phyloP scores from a whole-genome alignment of 768 basidiomycete genomes.

The Panellus pusillus region DNA sequence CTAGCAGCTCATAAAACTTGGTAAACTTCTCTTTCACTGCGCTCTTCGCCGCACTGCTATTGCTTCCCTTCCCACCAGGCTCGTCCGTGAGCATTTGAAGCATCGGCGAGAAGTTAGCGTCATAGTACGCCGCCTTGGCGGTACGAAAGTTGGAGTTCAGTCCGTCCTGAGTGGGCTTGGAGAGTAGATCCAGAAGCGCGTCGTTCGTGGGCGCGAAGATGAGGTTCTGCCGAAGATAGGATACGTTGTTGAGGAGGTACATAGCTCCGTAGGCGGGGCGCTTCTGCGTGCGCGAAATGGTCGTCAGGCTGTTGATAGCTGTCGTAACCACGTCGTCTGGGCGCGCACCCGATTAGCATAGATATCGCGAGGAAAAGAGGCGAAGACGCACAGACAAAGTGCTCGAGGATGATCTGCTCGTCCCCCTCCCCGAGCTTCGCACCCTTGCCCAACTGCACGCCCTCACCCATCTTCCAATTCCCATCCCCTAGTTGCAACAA shows the following conservation, averaged over 20 bases:
- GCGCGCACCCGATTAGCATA: background rate
- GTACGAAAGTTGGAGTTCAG: slow-evolving; percentile 74
- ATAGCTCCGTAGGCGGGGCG: slow-evolving; percentile 71
- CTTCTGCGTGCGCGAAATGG: slow-evolving; percentile 58
- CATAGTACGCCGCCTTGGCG: slow-evolving; percentile 83
- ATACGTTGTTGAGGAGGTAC: slow-evolving; percentile 79
- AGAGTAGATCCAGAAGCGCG: slow-evolving; percentile 50
- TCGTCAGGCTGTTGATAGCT: slow-evolving; percentile 56
- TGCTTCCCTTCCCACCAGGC: slow-evolving; percentile 45
- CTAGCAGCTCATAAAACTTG: slow-evolving; percentile 76
- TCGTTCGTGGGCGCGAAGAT: slow-evolving; percentile 51
- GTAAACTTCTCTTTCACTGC: slow-evolving; percentile 80
- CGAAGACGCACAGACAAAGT: slow-evolving; percentile 63
- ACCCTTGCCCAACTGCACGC: slow-evolving; percentile 59
- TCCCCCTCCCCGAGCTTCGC: slow-evolving; percentile 51
- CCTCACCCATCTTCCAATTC: slow-evolving; percentile 92
- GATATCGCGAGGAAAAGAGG: background rate
- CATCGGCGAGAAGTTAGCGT: slow-evolving; percentile 77
- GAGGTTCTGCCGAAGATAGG: slow-evolving; percentile 64
- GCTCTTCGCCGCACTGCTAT: slow-evolving; percentile 49
- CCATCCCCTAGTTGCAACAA: slow-evolving; percentile 77
- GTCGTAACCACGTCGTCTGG: slow-evolving; percentile 77
- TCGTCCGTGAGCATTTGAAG: slow-evolving; percentile 68
- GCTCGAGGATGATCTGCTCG: slow-evolving; percentile 64
- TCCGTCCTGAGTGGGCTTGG: slow-evolving; percentile 59